Conservation (phyloP, 2,329 filamentous ascomycete genomes). For the Ramularia endophylla region DNA sequence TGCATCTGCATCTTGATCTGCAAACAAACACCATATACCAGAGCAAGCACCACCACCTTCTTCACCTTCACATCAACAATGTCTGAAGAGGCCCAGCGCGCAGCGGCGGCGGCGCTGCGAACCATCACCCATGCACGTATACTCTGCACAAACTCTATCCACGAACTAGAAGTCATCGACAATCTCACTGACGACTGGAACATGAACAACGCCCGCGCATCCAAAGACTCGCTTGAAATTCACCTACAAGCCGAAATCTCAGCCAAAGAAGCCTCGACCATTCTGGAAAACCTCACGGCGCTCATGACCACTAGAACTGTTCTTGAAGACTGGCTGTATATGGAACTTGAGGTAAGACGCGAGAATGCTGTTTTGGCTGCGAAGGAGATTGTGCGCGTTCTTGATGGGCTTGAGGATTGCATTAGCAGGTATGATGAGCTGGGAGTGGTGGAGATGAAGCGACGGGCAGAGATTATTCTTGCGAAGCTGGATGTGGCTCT, state of each 20-base stretch:
- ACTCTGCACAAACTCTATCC: constrained; percentile 6
- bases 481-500: not conserved
- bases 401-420: not conserved
- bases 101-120: constrained; percentile 2
- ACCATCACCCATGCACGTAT: constrained; percentile 6
- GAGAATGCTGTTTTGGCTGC: constrained; percentile 8
- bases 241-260: constrained; percentile 10
- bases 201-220: not conserved
- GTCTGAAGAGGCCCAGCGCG: no score
- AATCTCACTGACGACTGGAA: constrained; percentile 10
- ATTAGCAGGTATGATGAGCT: not conserved
- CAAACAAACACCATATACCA: no score
- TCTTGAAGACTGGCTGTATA: constrained; percentile 1
- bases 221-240: constrained; percentile 5
- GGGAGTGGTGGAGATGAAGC: constrained; percentile 6
- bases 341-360: constrained; percentile 6
- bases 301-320: constrained; percentile 1
- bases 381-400: constrained; percentile 2
- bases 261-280: constrained; percentile 7
- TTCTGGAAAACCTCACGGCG: constrained; percentile 8
- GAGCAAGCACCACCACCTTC: no score
- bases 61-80: no score
- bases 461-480: not conserved
- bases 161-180: constrained; percentile 8
- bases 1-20: no score